Conservation (phyloP, 495 filamentous ascomycete genomes). For the Penicillium cataractarum region DNA sequence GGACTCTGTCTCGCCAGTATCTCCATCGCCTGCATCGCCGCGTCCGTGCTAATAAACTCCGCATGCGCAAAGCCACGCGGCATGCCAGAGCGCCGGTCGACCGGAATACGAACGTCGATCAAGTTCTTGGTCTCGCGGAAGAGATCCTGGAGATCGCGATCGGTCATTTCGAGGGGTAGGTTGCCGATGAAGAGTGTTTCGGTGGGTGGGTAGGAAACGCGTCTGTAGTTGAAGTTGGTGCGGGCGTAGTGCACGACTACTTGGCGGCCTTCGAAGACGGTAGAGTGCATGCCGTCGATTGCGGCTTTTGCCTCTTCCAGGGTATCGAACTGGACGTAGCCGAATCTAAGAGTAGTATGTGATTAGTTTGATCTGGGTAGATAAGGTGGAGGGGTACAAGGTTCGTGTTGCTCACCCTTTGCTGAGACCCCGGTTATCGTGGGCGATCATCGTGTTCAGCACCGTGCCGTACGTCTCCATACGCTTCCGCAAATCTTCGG, state of each 20-base stretch:
- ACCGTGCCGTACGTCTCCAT: slow-evolving; percentile 71
- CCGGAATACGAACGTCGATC: slow-evolving; percentile 82
- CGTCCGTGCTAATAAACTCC: slow-evolving; percentile 72
- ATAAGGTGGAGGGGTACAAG: not conserved
- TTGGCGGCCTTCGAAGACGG: slow-evolving; percentile 80
- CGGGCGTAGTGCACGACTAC: slow-evolving; percentile 60
- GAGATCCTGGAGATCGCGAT: slow-evolving; percentile 80
- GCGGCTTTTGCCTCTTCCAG: slow-evolving; percentile 62
- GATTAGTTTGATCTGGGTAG: not conserved
- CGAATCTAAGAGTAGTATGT: slow-evolving; percentile 61
- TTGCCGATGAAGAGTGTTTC: slow-evolving; percentile 85
- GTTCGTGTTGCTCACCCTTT: slow-evolving; percentile 63
- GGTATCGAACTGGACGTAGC: slow-evolving; percentile 70
- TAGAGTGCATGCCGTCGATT: slow-evolving; percentile 63
- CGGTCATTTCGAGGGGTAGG: slow-evolving; percentile 86
- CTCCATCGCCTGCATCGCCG: slow-evolving; percentile 61
- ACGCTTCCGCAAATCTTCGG: slow-evolving; percentile 66
- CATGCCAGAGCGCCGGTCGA: slow-evolving; percentile 85
- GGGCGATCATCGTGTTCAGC: slow-evolving; percentile 55
- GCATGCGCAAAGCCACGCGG: slow-evolving; percentile 89
- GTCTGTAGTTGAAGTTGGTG: slow-evolving; percentile 35
- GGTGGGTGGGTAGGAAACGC: slow-evolving; percentile 45
- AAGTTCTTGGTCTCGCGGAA: slow-evolving; percentile 75
- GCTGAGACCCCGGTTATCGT: slow-evolving; percentile 76
- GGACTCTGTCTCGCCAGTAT: slow-evolving; percentile 60